Percentiles rank a stretch among this genome's conserved stretches.
Evolutionary conservation across 2,329 filamentous ascomycete genomes (phyloP).

Genomic region (Neofusicoccum kwambonambiense): DNA sequence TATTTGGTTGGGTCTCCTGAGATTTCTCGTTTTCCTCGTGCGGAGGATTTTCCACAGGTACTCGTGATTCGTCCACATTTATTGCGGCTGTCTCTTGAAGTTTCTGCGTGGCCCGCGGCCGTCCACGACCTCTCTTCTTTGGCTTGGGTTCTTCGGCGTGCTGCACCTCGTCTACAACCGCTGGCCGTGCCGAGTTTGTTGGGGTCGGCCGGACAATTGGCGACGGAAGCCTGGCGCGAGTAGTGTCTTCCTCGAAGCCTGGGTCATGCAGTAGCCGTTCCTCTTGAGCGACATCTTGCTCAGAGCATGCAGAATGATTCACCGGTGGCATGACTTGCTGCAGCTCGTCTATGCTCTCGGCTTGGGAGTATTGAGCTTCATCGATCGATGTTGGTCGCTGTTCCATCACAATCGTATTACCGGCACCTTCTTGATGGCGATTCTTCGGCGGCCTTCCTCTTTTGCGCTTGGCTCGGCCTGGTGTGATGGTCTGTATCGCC

Average conservation of each 20-base stretch:
- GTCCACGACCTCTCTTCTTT: conserved; percentile 34
- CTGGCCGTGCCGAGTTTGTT: neutral
- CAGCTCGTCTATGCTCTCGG: neutral
- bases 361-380: neutral
- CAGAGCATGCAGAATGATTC: neutral
- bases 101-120: conserved; percentile 25
- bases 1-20: conserved; percentile 3
- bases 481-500: neutral
- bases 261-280: conserved; percentile 24
- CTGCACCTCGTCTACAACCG: neutral
- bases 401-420: neutral
- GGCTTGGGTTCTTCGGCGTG: neutral
- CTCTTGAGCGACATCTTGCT: neutral
- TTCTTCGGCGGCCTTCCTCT: conserved; percentile 12
- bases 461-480: neutral
- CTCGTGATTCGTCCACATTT: neutral
- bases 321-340: neutral
- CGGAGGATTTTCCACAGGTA: neutral
- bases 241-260: conserved; percentile 24
- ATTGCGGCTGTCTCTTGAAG: neutral
- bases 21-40: neutral
- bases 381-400: neutral
- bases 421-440: neutral
- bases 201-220: conserved; percentile 10
- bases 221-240: neutral